Evolutionary conservation across 2,329 filamentous ascomycete genomes (phyloP), one percentile per base, ranked within the genome.

Genomic region (Pseudohalonectria lignicola): DNA sequence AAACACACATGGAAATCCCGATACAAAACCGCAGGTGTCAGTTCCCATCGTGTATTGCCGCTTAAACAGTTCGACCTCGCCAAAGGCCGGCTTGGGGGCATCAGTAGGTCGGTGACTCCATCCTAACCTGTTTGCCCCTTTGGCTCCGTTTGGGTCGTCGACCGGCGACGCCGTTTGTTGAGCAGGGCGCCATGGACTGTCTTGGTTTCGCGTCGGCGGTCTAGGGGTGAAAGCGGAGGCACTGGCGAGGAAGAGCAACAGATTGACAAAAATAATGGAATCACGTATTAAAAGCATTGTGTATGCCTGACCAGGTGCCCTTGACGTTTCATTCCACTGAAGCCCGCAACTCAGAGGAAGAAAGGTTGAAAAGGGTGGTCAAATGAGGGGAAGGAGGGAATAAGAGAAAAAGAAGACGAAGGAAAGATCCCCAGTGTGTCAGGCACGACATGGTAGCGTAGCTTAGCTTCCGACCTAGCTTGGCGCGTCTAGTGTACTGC

Each of bases 21-120:
- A 30, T 4, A 42, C n/a, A 30, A 42, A 45, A 12, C 43, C 43
- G 33, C 43, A 45, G 2, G 40, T 45, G 33, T 39, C 32, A 3
- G 35, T 41, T 1, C 41, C 43, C 19, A 42, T 34, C 18, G 35
- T 28, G 20, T 37, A 45, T n/a, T 30, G 25, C 18, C 40, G 40
- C 25, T 28, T 34, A 8, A 41, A n/a, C 16, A 45, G 30, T 10
- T 43, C 43, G 36, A 39, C 41, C 32, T 34, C 25, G 15, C 40
- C 40, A 19, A n/a, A 18, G 11, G 21, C 21, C 4, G 23, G 34
- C 12, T 29, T 25, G 13, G 34, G 34, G 2, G 34, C 21, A 12
- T 36, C 34, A 11, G 34, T 36, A 21, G 34, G 34, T 23, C 23
- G 15, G 15, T 21, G 34, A 16, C 25, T 36, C 34, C 34, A 36